Evolutionary conservation across 352 stramenopile genomes (phyloP).

Genomic region (Globisporangium alternatum): DNA sequence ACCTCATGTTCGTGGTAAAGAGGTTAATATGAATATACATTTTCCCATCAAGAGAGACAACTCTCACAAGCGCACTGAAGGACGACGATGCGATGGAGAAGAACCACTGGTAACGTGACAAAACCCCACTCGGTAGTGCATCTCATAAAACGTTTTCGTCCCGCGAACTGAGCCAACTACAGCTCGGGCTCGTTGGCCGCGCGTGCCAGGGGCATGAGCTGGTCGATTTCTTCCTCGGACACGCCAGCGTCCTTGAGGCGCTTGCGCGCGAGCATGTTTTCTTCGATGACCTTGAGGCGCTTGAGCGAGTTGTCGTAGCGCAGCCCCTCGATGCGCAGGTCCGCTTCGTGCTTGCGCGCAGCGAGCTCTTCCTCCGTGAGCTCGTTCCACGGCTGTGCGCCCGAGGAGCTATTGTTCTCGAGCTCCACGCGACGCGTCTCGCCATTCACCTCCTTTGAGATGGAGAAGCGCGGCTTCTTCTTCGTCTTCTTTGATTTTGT

Average conservation of each 20-base stretch:
- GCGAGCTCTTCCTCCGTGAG: constrained; percentile 20
- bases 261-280: constrained; percentile 39
- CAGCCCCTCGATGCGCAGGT: constrained; percentile 19
- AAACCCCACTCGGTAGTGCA: not conserved
- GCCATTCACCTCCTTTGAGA: constrained; percentile 13
- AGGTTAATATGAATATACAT: too few species aligned
- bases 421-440: constrained; percentile 9
- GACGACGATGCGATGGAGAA: too few species aligned
- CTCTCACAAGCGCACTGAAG: too few species aligned
- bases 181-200: not conserved
- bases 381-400: constrained; percentile 9
- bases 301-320: constrained; percentile 25
- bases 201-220: constrained; percentile 14
- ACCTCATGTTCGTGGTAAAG: too few species aligned
- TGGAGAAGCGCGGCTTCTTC: constrained; percentile 9
- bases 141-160: too few species aligned
- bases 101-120: too few species aligned
- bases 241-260: constrained; percentile 38
- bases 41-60: too few species aligned
- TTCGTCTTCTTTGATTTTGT: constrained; percentile 4
- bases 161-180: too few species aligned
- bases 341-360: constrained; percentile 20
- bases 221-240: constrained; percentile 17
- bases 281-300: constrained; percentile 17
- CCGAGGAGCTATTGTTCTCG: not conserved